Conservation (phyloP, 164 flowering plant genomes). For the Macadamia integrifolia region DNA sequence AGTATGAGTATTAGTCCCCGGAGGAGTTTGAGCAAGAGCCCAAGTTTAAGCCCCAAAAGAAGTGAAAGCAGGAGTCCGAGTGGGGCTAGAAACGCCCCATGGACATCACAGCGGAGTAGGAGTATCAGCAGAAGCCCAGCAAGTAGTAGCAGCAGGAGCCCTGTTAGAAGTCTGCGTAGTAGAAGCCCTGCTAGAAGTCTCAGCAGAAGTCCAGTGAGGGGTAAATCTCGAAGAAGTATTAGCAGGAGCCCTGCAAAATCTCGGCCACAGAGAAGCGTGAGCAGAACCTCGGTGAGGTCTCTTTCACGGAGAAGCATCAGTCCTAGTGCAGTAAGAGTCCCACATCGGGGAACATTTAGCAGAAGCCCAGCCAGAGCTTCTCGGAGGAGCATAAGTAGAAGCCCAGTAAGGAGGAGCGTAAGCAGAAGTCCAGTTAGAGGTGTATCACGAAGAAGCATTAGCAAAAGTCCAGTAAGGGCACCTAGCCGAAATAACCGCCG, state of each 20-base stretch:
- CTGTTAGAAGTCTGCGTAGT: conserved; percentile 17
- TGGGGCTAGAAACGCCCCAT: conserved; percentile 35
- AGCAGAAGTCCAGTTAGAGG: conserved; percentile 48
- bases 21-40: conserved; percentile 63
- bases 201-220: conserved; percentile 37
- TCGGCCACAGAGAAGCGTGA: conserved; percentile 28
- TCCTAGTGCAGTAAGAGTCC: conserved; percentile 25
- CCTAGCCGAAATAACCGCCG: conserved; percentile 48
- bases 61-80: conserved; percentile 46
- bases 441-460: conserved; percentile 41
- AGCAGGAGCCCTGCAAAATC: conserved; percentile 42
- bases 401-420: conserved; percentile 37
- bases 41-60: conserved; percentile 35
- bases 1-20: conserved; percentile 82
- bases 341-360: conserved; percentile 28
- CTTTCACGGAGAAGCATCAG: conserved; percentile 21
- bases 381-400: conserved; percentile 33
- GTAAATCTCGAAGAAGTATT: conserved; percentile 25
- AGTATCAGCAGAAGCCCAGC: conserved; percentile 52
- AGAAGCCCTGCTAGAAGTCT: conserved; percentile 12
- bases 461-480: conserved; percentile 55
- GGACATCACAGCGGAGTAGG: conserved; percentile 24
- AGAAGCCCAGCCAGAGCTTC: conserved; percentile 38
- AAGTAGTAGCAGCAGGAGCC: conserved; percentile 48
- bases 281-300: conserved; percentile 34